These are phyloP conservation scores for Excoecaria agallocha DNA, from an alignment of 345 rosid species.

Conservation along the genomic window DNA sequence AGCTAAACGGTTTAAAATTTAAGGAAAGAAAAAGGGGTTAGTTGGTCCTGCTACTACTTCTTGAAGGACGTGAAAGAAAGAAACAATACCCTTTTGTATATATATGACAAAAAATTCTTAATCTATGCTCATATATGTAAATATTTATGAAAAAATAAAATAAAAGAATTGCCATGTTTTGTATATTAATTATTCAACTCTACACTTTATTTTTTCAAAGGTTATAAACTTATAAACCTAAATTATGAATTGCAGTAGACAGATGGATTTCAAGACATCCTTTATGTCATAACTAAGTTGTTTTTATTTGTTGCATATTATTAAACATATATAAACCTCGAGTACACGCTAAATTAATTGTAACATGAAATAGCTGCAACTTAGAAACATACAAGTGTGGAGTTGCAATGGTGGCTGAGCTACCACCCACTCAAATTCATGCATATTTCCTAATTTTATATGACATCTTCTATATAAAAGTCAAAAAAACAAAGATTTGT, in stretches of 20 bases:
- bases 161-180: background rate
- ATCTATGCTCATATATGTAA: background rate
- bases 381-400: no score
- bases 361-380: background rate
- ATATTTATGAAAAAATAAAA: background rate
- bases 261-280: background rate
- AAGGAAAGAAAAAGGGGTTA: constrained; percentile 1
- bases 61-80: constrained; percentile 30
- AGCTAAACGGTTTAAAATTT: constrained; percentile 16
- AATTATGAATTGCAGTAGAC: background rate
- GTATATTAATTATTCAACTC: background rate
- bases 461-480: no score
- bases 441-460: no score
- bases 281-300: background rate
- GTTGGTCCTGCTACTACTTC: constrained; percentile 12
- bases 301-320: background rate
- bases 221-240: no score
- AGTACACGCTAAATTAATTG: background rate
- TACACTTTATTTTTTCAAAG: no score
- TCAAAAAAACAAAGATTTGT: no score
- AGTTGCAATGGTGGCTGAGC: no score
- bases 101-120: constrained; percentile 5
- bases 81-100: constrained; percentile 10
- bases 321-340: background rate
- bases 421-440: no score